Evolutionary conservation across 2,329 filamentous ascomycete species (phyloP).

Genomic region (Lecanicillium sp.): DNA sequence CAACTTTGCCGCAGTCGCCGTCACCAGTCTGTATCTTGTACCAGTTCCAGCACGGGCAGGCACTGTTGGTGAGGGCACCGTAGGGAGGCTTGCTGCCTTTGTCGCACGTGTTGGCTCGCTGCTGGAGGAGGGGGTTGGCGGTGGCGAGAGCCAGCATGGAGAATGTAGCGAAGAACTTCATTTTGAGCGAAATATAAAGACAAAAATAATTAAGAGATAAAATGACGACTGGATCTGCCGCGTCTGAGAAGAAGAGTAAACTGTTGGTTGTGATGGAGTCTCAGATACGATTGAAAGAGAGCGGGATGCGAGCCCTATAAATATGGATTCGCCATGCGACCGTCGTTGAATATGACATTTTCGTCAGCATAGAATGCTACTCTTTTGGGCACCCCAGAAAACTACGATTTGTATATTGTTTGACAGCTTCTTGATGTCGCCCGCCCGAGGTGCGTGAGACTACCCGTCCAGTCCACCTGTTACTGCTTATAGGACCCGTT

Average conservation of each 20-base stretch:
- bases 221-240: no score
- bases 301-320: background rate
- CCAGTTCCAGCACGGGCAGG: slow-evolving; percentile 13
- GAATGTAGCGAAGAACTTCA: slow-evolving; percentile 1
- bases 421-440: background rate
- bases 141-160: slow-evolving; percentile 1
- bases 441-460: slow-evolving; percentile 1
- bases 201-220: no score
- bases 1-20: slow-evolving; percentile 9
- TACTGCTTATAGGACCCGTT: slow-evolving; percentile 10
- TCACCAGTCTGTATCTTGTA: slow-evolving; percentile 11
- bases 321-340: background rate
- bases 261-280: background rate
- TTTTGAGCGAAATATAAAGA: no score
- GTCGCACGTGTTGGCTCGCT: background rate
- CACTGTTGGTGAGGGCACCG: slow-evolving; percentile 8
- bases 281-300: background rate
- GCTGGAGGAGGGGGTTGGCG: slow-evolving; percentile 2
- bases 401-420: background rate
- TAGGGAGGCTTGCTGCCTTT: slow-evolving; percentile 4
- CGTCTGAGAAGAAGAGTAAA: no score
- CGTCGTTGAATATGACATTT: slow-evolving; percentile 5
- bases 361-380: background rate
- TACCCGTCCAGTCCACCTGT: background rate
- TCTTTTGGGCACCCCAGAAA: background rate